Base-by-base conservation (phyloP, 2,329 filamentous ascomycete genomes). In the Cadophora gregata region DNA sequence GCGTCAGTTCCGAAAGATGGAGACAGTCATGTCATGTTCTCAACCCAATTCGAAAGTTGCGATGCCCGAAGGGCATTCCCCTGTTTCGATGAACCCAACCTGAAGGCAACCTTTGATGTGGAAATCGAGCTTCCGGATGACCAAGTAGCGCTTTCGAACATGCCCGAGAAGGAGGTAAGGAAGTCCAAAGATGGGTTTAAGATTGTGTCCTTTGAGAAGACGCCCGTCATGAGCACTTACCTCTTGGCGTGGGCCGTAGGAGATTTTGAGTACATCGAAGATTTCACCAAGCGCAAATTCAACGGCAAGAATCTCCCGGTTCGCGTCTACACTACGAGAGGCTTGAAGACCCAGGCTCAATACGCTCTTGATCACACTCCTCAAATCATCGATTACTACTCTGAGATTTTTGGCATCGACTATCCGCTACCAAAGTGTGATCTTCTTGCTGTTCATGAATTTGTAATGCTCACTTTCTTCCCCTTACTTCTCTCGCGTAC, bases 11-110 rank as follows among this genome's bases (percentile, higher is more conserved):
- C 93, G 31, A 90, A 85, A 76, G 93, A 90, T 70, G 84, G 84
- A 56, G 84, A 88, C 74, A 87, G 84, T 77, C 86, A 88, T 78
- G 86, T 86, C 77, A 94, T 95, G 92, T 84, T 97, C 79, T 97
- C 93, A 82, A 99, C 96, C 59, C 96, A 99, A 78, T 99, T 99
- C 77, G 96, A 99, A 83, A 91, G 94, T 55, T 97, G 93, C 76
- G 96, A 99, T 80, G 96, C 96, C 69, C 90, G 96, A 71, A 87
- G 94, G 72, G 95, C 96, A 9, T 97, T 99, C 81, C 96, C 96
- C 58, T 99, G 96, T 82, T 98, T 98, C 76, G 96, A 99, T 77
- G 96, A 99, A 82, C 96, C 96, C 50, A 97, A 97, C 76, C 86
- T 98, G 71, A 99, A 99, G 82, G 93, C 96, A 12, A 95, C 93